Evolutionary conservation across 2,329 filamentous ascomycete genomes (phyloP), one percentile per base, ranked within the genome.

Genomic region (Rhynchosporium secalis): DNA sequence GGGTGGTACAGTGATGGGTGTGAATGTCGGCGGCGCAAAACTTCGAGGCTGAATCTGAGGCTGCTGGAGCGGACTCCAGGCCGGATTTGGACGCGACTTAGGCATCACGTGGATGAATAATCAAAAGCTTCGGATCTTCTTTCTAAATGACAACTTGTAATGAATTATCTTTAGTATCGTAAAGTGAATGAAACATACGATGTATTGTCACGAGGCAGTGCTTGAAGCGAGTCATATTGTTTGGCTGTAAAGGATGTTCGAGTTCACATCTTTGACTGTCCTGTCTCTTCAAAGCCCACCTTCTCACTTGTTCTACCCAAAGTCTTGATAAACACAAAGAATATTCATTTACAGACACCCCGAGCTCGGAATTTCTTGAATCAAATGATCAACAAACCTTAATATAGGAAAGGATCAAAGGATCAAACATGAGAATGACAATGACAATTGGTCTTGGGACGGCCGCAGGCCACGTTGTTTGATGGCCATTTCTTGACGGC

Each of bases 41-140:
- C 13, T 13, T 63, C 56, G 59, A 63, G 64, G 64, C 61, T 62
- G 60, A 63, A 51, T 33, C 26, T 38, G n/a, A 40, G 56, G 36
- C 56, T 26, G 26, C 56, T 56, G 28, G 15, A 46, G 48, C 29
- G 26, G 29, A 9, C 29, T 31, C 29, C 12, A 31, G 38, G 46
- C 61, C 48, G 47, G 49, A 59, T 54, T 7, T 9, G 7, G 4
- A 10, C 56, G 45, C 43, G 59, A 56, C 29, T 36, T 3, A 0
- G 12, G 3, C 6, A 28, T 63, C 61, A 63, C 56, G 56, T 63
- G 61, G 1, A 15, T 9, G 3, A 1, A 8, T 1, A 1, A 9
- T 38, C 26, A 28, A 26, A 40, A 40, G 33, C 10, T 15, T 52
- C 8, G n/a, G 10, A 28, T 36, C 33, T 36, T 36, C 51, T 8